These are phyloP conservation scores for Spinacia oleracea DNA, from an alignment of 179 eudicot species.

Conservation along the genomic window DNA sequence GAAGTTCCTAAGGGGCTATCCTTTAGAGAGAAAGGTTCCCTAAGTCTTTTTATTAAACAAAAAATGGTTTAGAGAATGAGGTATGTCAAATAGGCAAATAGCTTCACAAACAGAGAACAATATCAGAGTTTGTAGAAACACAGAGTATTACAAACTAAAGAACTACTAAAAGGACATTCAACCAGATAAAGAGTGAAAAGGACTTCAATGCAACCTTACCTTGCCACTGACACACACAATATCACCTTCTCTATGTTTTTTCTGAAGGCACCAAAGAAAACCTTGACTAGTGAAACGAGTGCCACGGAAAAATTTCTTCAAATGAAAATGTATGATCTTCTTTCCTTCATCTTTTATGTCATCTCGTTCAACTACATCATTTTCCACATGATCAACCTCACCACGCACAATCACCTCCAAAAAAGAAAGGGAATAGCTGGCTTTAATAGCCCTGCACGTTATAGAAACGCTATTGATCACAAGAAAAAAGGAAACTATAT, in stretches of 20 bases:
- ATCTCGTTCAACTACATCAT: conserved; percentile 40
- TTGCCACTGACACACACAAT: conserved; percentile 92
- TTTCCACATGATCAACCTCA: conserved; percentile 48
- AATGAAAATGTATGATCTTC: conserved; percentile 61
- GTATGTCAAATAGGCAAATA: neutral
- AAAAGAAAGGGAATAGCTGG: conserved; percentile 68
- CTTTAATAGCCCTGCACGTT: conserved; percentile 70
- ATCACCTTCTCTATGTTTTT: conserved; percentile 80
- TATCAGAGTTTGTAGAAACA: neutral
- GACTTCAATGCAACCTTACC: conserved; percentile 46
- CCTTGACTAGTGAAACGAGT: conserved; percentile 71
- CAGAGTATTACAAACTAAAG: neutral
- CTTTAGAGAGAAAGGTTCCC: neutral
- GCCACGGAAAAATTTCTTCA: conserved; percentile 88
- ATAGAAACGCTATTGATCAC: conserved; percentile 3
- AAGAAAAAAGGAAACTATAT: neutral
- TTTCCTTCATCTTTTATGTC: conserved; percentile 39
- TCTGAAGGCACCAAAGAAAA: conserved; percentile 64
- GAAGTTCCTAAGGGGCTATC: neutral
- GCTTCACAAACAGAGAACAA: neutral
- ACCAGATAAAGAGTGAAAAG: neutral
- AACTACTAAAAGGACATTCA: neutral
- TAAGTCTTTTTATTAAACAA: too few species aligned
- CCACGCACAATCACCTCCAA: conserved; percentile 86
- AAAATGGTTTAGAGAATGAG: neutral